Conservation (phyloP, 192 early-diverging fungal species). For the Backusella luteola region DNA sequence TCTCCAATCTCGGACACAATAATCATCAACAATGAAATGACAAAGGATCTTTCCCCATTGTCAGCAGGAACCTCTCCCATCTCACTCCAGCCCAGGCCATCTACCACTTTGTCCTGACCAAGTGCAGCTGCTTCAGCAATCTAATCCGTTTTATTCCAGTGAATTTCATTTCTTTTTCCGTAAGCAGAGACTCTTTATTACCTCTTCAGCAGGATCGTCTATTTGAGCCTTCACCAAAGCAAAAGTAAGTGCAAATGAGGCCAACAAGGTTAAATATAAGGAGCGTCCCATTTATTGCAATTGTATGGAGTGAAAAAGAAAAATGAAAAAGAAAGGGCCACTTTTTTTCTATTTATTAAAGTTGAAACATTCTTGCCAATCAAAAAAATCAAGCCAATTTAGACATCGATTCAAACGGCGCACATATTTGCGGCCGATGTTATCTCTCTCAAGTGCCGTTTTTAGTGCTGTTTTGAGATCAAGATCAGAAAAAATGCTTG, state of each 20-base stretch:
- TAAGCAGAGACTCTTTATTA: neutral
- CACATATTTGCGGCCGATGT: neutral
- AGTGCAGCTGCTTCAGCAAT: neutral
- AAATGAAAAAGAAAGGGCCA: neutral
- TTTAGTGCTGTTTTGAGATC: neutral
- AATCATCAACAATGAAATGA: conserved; percentile 82
- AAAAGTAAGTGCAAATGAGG: neutral
- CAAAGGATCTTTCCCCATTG: conserved; percentile 38
- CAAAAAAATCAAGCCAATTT: neutral
- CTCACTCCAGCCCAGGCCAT: neutral
- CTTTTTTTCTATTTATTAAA: neutral
- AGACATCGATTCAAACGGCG: neutral
- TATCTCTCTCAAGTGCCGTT: no score
- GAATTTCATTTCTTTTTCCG: conserved; percentile 1
- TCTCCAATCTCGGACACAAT: conserved; percentile 97
- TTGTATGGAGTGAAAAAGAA: no score
- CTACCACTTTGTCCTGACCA: neutral
- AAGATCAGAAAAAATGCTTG: neutral
- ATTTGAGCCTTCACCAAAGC: conserved; percentile 9
- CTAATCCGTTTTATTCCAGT: neutral
- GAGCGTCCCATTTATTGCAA: neutral
- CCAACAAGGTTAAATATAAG: neutral
- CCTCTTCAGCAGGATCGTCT: conserved; percentile 21
- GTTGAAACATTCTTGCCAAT: neutral
- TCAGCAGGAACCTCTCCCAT: neutral